A percentile compares a stretch with the other conserved stretches of the same genome.
phyloP scores from a whole-genome alignment of 495 filamentous ascomycete genomes.

The Talaromyces thailandensis region DNA sequence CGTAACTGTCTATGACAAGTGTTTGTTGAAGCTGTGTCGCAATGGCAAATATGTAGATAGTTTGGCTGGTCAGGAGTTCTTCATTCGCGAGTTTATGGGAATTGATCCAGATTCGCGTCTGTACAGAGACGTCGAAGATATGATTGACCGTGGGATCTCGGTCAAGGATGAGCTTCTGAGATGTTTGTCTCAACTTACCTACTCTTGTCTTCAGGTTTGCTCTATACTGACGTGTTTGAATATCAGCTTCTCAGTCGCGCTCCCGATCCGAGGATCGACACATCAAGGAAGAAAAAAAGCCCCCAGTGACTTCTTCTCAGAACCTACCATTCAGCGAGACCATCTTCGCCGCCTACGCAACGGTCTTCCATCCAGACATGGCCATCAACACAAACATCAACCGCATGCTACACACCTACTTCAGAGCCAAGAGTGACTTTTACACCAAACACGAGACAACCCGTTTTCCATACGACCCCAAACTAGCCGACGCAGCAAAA shows the following conservation, averaged over 20 bases:
- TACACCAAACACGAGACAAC: constrained; percentile 11
- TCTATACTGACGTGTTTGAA: neutral
- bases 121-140: constrained; percentile 6
- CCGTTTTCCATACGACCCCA: constrained; percentile 10
- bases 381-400: constrained; percentile 12
- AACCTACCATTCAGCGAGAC: neutral
- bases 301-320: neutral
- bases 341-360: neutral
- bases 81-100: constrained; percentile 30
- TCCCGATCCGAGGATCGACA: neutral
- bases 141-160: constrained; percentile 10
- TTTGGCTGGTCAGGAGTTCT: constrained; percentile 27
- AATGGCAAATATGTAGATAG: constrained; percentile 17
- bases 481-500: constrained; percentile 21
- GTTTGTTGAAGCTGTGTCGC: constrained; percentile 23
- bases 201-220: neutral
- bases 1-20: constrained; percentile 32
- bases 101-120: constrained; percentile 13
- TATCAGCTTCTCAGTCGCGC: neutral
- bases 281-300: neutral
- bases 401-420: constrained; percentile 26
- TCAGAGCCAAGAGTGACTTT: constrained; percentile 30
- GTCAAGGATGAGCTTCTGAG: constrained; percentile 10
- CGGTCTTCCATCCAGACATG: neutral
- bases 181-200: constrained; percentile 10